Percentiles rank a stretch among this genome's conserved stretches.
These are phyloP conservation scores for Dalbergia cultrata DNA, from an alignment of 306 rosid species.

Conservation along the genomic window DNA sequence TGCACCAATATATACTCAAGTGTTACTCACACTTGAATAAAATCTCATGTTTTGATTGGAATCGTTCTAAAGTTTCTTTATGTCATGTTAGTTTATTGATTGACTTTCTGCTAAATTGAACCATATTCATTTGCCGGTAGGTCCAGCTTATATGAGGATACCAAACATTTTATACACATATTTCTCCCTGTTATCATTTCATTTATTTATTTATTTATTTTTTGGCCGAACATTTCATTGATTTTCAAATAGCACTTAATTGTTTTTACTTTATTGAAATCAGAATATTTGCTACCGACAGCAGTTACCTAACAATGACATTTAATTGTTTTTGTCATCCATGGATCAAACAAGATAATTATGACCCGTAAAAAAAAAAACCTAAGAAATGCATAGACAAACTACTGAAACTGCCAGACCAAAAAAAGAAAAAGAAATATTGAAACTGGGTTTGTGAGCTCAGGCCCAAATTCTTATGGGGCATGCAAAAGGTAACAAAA, in stretches of 20 bases:
- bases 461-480: not conserved
- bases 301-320: too few species aligned
- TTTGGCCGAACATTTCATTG: too few species aligned
- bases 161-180: not conserved
- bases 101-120: constrained; percentile 38
- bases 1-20: constrained; percentile 37
- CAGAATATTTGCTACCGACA: too few species aligned
- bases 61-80: constrained; percentile 43
- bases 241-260: not conserved
- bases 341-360: not conserved
- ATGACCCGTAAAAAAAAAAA: not conserved
- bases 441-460: not conserved
- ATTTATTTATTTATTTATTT: too few species aligned
- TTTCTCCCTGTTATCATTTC: not conserved
- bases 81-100: constrained; percentile 37
- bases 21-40: constrained; percentile 33
- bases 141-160: not conserved
- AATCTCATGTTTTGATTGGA: constrained; percentile 43
- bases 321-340: not conserved
- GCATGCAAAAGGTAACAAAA: too few species aligned
- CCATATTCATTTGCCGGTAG: not conserved
- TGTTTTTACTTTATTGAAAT: too few species aligned
- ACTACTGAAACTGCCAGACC: too few species aligned
- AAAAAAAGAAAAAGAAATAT: too few species aligned
- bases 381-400: too few species aligned